Conservation (phyloP, 2,329 filamentous ascomycete genomes). For the Chrysosphaeria jannelii region DNA sequence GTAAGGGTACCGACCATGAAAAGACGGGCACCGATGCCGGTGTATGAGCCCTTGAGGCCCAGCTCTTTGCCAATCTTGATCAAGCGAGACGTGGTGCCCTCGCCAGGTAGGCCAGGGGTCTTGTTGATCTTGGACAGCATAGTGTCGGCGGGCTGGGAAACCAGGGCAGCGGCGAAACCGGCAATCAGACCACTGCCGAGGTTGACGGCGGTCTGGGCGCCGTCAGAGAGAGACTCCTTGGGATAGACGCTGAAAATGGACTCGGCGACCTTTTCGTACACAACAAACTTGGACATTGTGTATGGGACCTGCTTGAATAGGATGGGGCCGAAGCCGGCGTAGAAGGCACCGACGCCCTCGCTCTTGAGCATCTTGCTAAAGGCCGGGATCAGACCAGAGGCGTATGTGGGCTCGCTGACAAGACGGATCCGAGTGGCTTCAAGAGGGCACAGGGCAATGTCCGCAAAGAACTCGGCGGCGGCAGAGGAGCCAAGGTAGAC, state of each 20-base stretch:
- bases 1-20: slow-evolving; percentile 30
- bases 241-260: slow-evolving; percentile 29
- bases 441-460: slow-evolving; percentile 53
- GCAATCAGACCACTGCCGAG: slow-evolving; percentile 10
- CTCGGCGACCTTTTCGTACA: slow-evolving; percentile 57
- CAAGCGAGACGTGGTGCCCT: slow-evolving; percentile 43
- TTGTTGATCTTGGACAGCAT: slow-evolving; percentile 82
- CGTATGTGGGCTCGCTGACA: slow-evolving; percentile 50
- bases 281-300: slow-evolving; percentile 73
- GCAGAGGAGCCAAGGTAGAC: slow-evolving; percentile 38
- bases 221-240: slow-evolving; percentile 32
- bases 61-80: slow-evolving; percentile 61
- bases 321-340: slow-evolving; percentile 55
- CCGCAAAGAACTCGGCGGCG: slow-evolving; percentile 28
- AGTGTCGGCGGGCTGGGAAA: slow-evolving; percentile 62
- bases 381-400: slow-evolving; percentile 37
- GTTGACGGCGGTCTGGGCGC: slow-evolving; percentile 43
- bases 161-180: slow-evolving; percentile 56
- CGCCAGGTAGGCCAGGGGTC: slow-evolving; percentile 50
- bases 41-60: slow-evolving; percentile 39
- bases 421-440: slow-evolving; percentile 68
- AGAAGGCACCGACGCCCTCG: slow-evolving; percentile 52
- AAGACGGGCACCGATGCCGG: slow-evolving; percentile 38
- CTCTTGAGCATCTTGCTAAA: slow-evolving; percentile 44
- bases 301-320: slow-evolving; percentile 61